Evolutionary conservation across 164 flowering plant genomes (phyloP).

Genomic region (Chimonanthus praecox): DNA sequence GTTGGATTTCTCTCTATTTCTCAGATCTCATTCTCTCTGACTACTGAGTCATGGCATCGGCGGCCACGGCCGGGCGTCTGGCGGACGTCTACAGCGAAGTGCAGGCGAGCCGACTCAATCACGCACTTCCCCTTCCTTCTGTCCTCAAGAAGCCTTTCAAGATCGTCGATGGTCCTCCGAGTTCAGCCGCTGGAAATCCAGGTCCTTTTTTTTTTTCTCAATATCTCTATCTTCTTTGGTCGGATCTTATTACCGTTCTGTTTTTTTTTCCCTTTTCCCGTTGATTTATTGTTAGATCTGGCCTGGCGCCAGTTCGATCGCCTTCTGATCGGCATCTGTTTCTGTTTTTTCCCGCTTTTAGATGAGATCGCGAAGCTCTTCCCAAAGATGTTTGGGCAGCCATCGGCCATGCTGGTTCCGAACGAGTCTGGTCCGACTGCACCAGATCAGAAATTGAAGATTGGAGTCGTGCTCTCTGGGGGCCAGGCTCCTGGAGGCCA

Average conservation of each 20-base stretch:
- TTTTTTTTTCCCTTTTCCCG: too few relatives aligned
- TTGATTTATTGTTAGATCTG: background rate
- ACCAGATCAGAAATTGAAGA: constrained; percentile 55
- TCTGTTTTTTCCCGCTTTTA: constrained; percentile 16
- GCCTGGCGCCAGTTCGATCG: background rate
- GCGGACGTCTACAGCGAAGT: constrained; percentile 72
- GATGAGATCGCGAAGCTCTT: constrained; percentile 94
- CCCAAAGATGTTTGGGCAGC: constrained; percentile 79
- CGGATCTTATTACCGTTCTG: background rate
- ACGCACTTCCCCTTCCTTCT: constrained; percentile 67
- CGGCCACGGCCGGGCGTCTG: constrained; percentile 31
- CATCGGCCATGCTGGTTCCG: constrained; percentile 71
- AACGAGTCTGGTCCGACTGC: constrained; percentile 17
- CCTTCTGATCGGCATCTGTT: background rate
- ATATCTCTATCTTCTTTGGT: background rate
- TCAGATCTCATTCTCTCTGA: too few relatives aligned
- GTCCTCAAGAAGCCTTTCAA: constrained; percentile 54
- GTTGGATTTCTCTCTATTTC: too few relatives aligned
- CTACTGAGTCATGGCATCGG: background rate
- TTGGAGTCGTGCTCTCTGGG: constrained; percentile 94
- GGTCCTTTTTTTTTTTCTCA: constrained; percentile 25
- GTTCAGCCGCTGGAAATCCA: constrained; percentile 90
- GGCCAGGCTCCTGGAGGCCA: constrained; percentile 99
- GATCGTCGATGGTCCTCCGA: constrained; percentile 68
- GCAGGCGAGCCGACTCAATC: constrained; percentile 62